Percentiles rank a stretch among this genome's conserved stretches.
phyloP scores from a whole-genome alignment of 345 rosid species.

The Salix dunnii region DNA sequence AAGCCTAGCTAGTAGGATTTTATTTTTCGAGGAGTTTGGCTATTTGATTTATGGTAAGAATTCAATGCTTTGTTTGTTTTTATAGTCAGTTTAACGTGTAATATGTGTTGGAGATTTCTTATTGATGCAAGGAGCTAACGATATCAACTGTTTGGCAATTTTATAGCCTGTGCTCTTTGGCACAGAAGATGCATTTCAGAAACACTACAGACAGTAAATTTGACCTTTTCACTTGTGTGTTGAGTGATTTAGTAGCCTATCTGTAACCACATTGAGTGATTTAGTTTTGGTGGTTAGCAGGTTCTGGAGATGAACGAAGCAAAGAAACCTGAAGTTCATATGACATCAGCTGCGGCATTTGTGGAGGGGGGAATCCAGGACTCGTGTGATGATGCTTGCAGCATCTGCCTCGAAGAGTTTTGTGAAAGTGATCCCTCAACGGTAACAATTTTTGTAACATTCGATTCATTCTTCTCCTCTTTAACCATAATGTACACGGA shows the following conservation, averaged over 20 bases:
- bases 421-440: conserved; percentile 28
- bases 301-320: conserved; percentile 34
- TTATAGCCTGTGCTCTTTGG: not conserved
- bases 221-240: not conserved
- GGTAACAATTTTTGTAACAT: conserved; percentile 7
- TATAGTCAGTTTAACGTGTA: not conserved
- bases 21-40: not conserved
- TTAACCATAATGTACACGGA: not conserved
- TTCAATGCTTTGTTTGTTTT: not conserved
- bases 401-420: conserved; percentile 34
- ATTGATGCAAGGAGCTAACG: not conserved
- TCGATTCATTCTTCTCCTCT: not conserved
- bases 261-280: not conserved
- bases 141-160: not conserved
- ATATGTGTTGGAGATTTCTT: not conserved
- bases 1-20: not conserved
- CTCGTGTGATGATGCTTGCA: conserved; percentile 33
- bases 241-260: not conserved
- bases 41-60: not conserved
- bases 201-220: not conserved
- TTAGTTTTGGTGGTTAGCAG: conserved; percentile 17
- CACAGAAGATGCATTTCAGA: not conserved
- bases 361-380: conserved; percentile 39
- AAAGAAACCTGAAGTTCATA: conserved; percentile 15
- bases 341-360: conserved; percentile 36